Evolutionary conservation across 2,329 filamentous ascomycete species (phyloP), one percentile per base, ranked within the genome.

Genomic region (Chrysosporium keratinophilum): DNA sequence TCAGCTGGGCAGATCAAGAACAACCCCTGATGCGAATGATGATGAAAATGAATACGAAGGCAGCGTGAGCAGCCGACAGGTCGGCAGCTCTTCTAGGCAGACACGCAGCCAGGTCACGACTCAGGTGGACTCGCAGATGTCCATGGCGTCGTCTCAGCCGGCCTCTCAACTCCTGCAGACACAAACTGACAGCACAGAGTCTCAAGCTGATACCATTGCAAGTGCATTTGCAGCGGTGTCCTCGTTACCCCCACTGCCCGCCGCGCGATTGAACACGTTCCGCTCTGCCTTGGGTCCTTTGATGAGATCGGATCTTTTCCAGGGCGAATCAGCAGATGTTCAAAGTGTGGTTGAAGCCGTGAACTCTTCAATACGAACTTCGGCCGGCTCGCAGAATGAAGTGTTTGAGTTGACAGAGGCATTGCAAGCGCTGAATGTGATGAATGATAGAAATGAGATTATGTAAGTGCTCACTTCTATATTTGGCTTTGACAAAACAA

Each of bases 361-460:
- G 49, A 98, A 98, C 67, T 74, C 73, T 3, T 81, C 82, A 61
- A 62, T 95, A 45, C 76, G 79, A 12, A 64, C 53, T 4, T 40
- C 61, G 63, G 0, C 71, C 41, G 62, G 70, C 72, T 23, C 78
- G 77, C 3, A 78, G 79, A 6, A 69, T 40, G 67, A 71, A 12
- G 70, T 76, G 37, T 98, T 95, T 71, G 78, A 75, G 23, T 78
- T 78, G 37, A 75, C 74, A 0, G 93, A 98, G 70, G 88, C 86
- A 0, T 73, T 85, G 55, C 80, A 84, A 68, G 90, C 88, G 43
- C 74, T 98, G 54, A 81, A 81, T 69, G 82, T 79, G 66, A 83
- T 98, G 81, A 84, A 88, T 63, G 83, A 87, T 59, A 76, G 78
- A 62, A 96, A 96, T 69, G 84, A 91, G 74, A 83, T 98, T 65